Base-by-base conservation (phyloP, 208 protist species). In the Leishmania braziliensis region DNA sequence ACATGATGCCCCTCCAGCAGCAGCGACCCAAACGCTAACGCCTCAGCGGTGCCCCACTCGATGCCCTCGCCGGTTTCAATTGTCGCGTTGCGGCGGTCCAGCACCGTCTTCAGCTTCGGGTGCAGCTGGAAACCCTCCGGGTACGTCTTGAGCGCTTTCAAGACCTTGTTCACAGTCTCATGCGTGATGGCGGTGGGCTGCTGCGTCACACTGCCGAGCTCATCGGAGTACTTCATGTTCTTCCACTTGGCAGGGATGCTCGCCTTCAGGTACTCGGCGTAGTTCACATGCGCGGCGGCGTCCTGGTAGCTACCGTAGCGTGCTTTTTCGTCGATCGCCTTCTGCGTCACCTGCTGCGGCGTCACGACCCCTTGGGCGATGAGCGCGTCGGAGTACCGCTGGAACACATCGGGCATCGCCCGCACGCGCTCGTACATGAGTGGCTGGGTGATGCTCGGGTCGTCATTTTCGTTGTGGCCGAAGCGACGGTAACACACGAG, bases 391-490 rank as follows among this genome's bases (percentile, higher is more conserved):
- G 88, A 91, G 86, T 99, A 99, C 20, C 81, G 75, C 5, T 88
- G 87, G 65, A 99, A 96, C 18, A 98, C 91, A 79, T 98, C 87
- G 23, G 85, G 90, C 77, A 95, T 95, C 69, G 91, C 89, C 14
- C 87, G 87, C 79, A 99, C 99, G 58, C 87, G 90, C 39, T 96
- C 90, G 90, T 99, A 99, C 97, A 99, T 98, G 46, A 97, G 86
- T 62, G 98, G 98, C 92, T 99, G 98, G 56, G 99, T 99, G 88
- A 99, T 99, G 85, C 93, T 98, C 77, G 99, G 98, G 87, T 99
- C 93, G 84, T 99, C 99, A 77, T 97, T 97, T 92, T 99, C 99
- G 87, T 99, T 99, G 91, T 99, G 99, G 46, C 98, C 98, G 85
- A 91, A 95, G 62, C 95, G 90, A 77, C 98, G 92, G 91, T 99